Percentiles rank a stretch among this genome's conserved stretches.
Conservation (phyloP, 768 basidiomycete species). For the Amanita subjunquillea region DNA sequence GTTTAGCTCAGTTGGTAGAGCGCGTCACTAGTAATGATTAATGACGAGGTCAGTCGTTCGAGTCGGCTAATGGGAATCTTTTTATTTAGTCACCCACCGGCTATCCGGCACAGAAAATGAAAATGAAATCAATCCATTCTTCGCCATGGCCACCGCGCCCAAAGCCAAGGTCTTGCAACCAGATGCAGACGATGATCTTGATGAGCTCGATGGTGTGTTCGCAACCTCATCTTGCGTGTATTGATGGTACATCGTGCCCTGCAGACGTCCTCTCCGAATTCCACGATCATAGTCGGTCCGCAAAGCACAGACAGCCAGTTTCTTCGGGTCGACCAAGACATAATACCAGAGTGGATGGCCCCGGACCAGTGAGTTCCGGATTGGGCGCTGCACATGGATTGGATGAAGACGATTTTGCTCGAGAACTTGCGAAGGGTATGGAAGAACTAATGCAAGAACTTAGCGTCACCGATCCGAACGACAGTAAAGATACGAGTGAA, state of each 20-base stretch:
- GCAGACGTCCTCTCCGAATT: constrained; percentile 40
- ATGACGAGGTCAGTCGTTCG: constrained; percentile 63
- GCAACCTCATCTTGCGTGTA: neutral
- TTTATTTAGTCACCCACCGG: neutral
- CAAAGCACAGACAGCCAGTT: constrained; percentile 17
- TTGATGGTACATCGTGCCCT: neutral
- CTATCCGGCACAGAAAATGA: neutral
- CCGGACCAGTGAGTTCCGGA: constrained; percentile 8
- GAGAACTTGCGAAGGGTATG: constrained; percentile 39
- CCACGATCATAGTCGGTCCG: constrained; percentile 18
- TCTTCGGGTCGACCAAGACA: constrained; percentile 28
- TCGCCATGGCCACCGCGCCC: neutral
- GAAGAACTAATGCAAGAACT: constrained; percentile 20
- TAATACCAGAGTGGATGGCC: constrained; percentile 38
- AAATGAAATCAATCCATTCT: neutral
- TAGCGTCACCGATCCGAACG: neutral
- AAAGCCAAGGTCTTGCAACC: neutral
- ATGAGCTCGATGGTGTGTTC: constrained; percentile 53
- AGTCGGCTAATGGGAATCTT: constrained; percentile 33
- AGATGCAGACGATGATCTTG: constrained; percentile 43
- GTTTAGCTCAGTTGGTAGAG: constrained; percentile 28
- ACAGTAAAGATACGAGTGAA: constrained; percentile 14
- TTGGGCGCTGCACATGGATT: constrained; percentile 27
- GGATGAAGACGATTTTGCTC: constrained; percentile 29
- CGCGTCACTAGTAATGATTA: constrained; percentile 66